Evolutionary conservation across 2,329 filamentous ascomycete species (phyloP), one percentile per base, ranked within the genome.

Genomic region (Lachnellula cervina): DNA sequence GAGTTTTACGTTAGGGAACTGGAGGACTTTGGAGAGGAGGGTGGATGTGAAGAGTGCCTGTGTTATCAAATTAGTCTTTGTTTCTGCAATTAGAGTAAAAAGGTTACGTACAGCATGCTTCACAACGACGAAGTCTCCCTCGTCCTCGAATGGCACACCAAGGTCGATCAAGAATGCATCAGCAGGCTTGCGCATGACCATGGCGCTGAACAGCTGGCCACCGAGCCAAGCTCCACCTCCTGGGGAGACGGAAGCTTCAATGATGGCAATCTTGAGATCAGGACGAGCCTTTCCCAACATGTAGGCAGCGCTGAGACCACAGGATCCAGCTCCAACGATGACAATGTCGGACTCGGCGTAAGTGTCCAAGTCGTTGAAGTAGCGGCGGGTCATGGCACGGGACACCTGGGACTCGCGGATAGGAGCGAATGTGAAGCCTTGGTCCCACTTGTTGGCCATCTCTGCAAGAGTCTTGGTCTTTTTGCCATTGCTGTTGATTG

Each of bases 321-420:
- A 96, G 32, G 88, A 93, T 49, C 92, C 92, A 34, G 91, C 92
- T 57, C 92, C 91, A 62, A 96, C 81, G 70, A 96, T 96, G 77
- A 96, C 91, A 69, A 96, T 86, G 79, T 96, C 92, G 48, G 88
- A 90, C 77, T 96, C 91, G 72, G 91, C 90, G 70, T 96, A 94
- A 59, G 76, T 82, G 78, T 96, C 89, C 53, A 97, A 79, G 76
- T 97, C 91, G 67, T 83, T 76, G 73, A 96, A 96, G 86, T 96
- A 97, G 71, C 91, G 90, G 51, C 89, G 83, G 52, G 89, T 93
- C 91, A 96, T 96, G 71, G 91, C 90, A 61, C 91, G 89, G 50
- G 89, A 93, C 71, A 96, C 91, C 75, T 95, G 89, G 63, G 84
- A 89, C 81, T 96, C 91, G 64, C 92, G 88, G 74, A 97, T 96